phyloP scores from a whole-genome alignment of 1,284 basidiomycete genomes.

The Austropuccinia psidii region DNA sequence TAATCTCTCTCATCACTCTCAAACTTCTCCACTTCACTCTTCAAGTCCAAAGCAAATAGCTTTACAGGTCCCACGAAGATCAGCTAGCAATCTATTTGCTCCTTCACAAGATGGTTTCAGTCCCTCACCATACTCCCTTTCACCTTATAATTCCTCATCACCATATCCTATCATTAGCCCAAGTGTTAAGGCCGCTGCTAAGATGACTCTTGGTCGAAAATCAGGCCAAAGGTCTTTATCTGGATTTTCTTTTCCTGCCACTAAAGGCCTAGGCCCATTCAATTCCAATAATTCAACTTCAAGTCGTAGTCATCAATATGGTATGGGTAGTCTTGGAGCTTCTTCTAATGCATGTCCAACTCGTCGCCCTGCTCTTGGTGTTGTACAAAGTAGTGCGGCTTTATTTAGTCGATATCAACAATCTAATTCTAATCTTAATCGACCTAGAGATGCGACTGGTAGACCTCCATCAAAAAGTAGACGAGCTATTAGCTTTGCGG shows the following conservation, averaged over 20 bases:
- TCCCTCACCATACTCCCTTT: neutral
- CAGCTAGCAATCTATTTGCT: neutral
- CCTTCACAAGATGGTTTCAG: neutral
- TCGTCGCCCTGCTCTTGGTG: neutral
- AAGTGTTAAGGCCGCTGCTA: conserved; percentile 21
- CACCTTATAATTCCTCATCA: too few species aligned
- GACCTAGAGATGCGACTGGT: conserved; percentile 23
- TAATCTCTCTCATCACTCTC: neutral
- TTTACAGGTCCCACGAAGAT: neutral
- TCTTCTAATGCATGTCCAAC: neutral
- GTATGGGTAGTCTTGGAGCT: conserved; percentile 19
- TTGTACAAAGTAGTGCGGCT: conserved; percentile 31
- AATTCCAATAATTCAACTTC: neutral
- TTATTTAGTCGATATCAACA: conserved; percentile 18
- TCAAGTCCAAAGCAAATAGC: neutral
- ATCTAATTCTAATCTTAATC: neutral
- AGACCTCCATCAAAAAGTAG: conserved; percentile 27
- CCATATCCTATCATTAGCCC: conserved; percentile 24
- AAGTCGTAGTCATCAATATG: neutral
- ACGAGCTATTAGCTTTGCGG: conserved; percentile 30
- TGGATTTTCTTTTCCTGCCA: conserved; percentile 12
- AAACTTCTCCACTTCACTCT: neutral
- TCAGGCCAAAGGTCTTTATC: conserved; percentile 31
- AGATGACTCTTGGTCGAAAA: conserved; percentile 30
- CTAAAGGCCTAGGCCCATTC: neutral